These are phyloP conservation scores for Fusarium pseudoanthophilum DNA, from an alignment of 2,329 filamentous ascomycete species.

Conservation along the genomic window DNA sequence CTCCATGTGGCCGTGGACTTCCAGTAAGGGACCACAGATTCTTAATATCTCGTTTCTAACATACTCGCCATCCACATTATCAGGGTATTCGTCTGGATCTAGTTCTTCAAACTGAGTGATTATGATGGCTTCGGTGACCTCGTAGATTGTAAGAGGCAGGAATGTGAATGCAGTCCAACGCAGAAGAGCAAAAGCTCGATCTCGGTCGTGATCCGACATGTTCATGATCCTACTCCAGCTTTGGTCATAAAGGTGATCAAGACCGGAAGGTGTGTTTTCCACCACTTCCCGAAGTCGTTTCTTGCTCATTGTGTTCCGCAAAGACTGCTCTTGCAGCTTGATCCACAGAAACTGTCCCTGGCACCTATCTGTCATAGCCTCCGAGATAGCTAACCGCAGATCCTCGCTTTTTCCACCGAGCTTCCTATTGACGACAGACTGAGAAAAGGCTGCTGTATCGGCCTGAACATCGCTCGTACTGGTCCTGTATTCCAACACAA, in stretches of 20 bases:
- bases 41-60: conserved; percentile 43
- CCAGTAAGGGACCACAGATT: conserved; percentile 47
- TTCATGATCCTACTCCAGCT: conserved; percentile 43
- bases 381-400: conserved; percentile 31
- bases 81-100: conserved; percentile 40
- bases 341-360: conserved; percentile 51
- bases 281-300: conserved; percentile 46
- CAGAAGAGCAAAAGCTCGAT: conserved; percentile 45
- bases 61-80: conserved; percentile 45
- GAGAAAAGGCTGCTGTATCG: conserved; percentile 39
- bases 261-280: conserved; percentile 41
- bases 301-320: conserved; percentile 42
- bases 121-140: conserved; percentile 41
- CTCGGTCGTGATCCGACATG: conserved; percentile 14
- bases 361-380: conserved; percentile 42
- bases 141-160: conserved; percentile 33
- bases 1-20: conserved; percentile 16
- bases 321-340: conserved; percentile 43
- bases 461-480: conserved; percentile 31
- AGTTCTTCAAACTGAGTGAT: conserved; percentile 31
- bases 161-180: conserved; percentile 45
- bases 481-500: conserved; percentile 8
- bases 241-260: conserved; percentile 46
- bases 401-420: conserved; percentile 41
- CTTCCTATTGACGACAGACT: conserved; percentile 44